These are phyloP conservation scores for Clavispora vitiphila DNA, from an alignment of 805 yeast genomes.

Conservation along the genomic window DNA sequence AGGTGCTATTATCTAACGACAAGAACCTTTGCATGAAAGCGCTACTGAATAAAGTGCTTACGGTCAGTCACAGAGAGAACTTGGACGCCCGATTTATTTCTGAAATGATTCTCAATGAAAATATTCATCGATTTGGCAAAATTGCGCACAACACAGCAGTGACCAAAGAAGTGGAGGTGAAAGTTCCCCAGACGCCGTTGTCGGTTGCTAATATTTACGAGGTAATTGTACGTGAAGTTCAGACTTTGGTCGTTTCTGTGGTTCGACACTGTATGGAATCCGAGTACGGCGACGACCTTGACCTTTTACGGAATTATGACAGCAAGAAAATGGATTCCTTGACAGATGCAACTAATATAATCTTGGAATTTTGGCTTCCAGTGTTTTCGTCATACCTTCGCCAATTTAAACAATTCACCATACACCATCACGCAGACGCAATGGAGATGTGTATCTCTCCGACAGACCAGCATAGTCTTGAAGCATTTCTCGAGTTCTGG, in stretches of 20 bases:
- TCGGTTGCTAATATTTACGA: conserved; percentile 9
- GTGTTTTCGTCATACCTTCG: conserved; percentile 51
- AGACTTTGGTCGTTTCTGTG: conserved; percentile 37
- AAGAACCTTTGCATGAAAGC: conserved; percentile 80
- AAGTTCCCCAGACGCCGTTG: background rate
- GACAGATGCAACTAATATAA: conserved; percentile 36
- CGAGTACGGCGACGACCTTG: conserved; percentile 55
- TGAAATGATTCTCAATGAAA: conserved; percentile 35
- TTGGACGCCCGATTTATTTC: conserved; percentile 45
- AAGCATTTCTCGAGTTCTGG: conserved; percentile 52
- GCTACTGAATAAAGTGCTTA: conserved; percentile 55
- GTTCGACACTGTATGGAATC: conserved; percentile 47
- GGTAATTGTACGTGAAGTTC: conserved; percentile 38
- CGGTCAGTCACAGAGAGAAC: conserved; percentile 48
- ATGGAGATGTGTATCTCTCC: conserved; percentile 7
- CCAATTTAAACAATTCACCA: conserved; percentile 13
- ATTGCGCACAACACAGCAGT: conserved; percentile 4
- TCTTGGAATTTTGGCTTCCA: conserved; percentile 40
- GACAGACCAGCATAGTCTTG: conserved; percentile 15
- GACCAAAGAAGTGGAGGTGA: conserved; percentile 7
- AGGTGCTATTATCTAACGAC: conserved; percentile 74
- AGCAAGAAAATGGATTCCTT: conserved; percentile 29
- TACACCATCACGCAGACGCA: conserved; percentile 10
- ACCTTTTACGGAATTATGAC: conserved; percentile 44
- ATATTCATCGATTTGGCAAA: conserved; percentile 19